These are phyloP conservation scores for Melianthus villosus DNA, from an alignment of 441 rosid genomes.

Conservation along the genomic window DNA sequence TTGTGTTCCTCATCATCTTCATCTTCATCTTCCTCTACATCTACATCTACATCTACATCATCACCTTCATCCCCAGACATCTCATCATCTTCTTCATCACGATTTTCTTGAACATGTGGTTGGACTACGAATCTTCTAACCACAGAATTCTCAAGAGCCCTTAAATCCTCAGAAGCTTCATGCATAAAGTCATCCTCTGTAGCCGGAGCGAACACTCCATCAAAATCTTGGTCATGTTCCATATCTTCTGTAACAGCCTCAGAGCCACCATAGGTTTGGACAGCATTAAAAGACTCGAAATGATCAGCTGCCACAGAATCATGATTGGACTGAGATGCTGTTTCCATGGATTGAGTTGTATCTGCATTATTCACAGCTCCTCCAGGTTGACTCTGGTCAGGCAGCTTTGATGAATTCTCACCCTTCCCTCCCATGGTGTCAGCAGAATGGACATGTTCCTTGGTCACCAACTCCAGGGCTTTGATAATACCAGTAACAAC, in stretches of 20 bases:
- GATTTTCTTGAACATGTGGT: no score
- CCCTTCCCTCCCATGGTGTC: constrained; percentile 41
- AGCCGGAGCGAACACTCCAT: no score
- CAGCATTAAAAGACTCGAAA: constrained; percentile 38
- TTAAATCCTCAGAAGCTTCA: no score
- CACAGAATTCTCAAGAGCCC: no score
- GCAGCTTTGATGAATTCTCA: constrained; percentile 46
- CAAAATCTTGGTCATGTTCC: no score
- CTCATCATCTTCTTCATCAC: constrained; percentile 79
- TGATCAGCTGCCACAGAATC: constrained; percentile 41
- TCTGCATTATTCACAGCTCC: constrained; percentile 44
- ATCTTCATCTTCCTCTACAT: constrained; percentile 88
- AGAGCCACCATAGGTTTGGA: constrained; percentile 53
- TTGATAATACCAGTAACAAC: constrained; percentile 68
- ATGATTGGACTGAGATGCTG: constrained; percentile 38
- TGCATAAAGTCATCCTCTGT: constrained; percentile 81
- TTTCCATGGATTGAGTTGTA: constrained; percentile 40
- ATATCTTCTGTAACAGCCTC: no score
- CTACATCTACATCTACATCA: constrained; percentile 89
- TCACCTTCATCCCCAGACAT: constrained; percentile 71
- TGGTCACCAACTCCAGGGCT: constrained; percentile 85
- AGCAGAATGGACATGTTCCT: constrained; percentile 70
- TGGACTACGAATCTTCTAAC: no score
- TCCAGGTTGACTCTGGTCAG: constrained; percentile 35
- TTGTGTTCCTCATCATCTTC: constrained; percentile 91